A percentile compares a stretch with the other conserved stretches of the same genome.
phyloP scores from a whole-genome alignment of 768 basidiomycete species.

The Boletus fagicola region DNA sequence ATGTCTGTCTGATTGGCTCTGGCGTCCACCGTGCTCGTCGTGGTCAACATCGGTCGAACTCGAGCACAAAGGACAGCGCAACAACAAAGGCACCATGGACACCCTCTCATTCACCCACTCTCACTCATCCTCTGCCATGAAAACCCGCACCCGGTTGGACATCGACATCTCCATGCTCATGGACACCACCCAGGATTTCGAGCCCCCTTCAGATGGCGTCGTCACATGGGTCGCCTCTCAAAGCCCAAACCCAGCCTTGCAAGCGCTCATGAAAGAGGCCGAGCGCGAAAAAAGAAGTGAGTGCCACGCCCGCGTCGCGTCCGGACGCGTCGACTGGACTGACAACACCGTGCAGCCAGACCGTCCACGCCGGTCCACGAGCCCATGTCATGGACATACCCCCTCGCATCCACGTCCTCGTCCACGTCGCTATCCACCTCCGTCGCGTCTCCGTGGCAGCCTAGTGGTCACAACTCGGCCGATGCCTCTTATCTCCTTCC shows the following conservation, averaged over 20 bases:
- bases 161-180: constrained; percentile 8
- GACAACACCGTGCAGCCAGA: constrained; percentile 13
- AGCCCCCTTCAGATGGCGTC: constrained; percentile 7
- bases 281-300: constrained; percentile 26
- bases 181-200: constrained; percentile 15
- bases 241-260: constrained; percentile 22
- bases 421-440: constrained; percentile 3
- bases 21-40: neutral
- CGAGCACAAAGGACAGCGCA: neutral
- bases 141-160: neutral
- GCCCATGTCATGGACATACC: constrained; percentile 17
- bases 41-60: neutral
- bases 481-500: constrained; percentile 9
- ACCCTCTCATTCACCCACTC: neutral
- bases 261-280: constrained; percentile 27
- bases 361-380: constrained; percentile 12
- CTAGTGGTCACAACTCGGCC: neutral
- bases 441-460: constrained; percentile 10
- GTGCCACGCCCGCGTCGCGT: constrained; percentile 4
- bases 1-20: neutral
- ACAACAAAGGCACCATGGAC: neutral
- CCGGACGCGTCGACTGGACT: neutral
- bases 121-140: neutral
- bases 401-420: constrained; percentile 10
- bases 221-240: constrained; percentile 31